Conservation (phyloP, 169 alveolate species). For the Plasmodium ovale region DNA sequence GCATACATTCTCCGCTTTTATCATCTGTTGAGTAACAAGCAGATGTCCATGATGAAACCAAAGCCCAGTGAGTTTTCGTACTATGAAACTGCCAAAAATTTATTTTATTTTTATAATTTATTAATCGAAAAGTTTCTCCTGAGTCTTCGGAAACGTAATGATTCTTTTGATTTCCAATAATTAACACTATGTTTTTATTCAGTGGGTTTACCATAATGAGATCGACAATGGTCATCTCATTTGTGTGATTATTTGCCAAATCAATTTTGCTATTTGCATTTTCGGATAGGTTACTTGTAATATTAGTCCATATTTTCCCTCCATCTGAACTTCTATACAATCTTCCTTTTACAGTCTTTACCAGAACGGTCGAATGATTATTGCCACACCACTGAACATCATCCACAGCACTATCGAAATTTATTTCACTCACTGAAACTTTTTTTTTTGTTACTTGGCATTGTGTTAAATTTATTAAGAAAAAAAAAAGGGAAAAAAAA, state of each 20-base stretch:
- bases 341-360: constrained; percentile 88
- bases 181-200: constrained; percentile 85
- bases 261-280: constrained; percentile 44
- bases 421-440: constrained; percentile 90
- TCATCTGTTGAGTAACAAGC: constrained; percentile 84
- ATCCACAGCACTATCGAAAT: constrained; percentile 89
- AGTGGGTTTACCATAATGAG: constrained; percentile 85
- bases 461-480: constrained; percentile 32
- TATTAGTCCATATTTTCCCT: constrained; percentile 90
- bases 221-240: constrained; percentile 78
- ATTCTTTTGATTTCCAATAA: constrained; percentile 84
- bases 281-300: constrained; percentile 82
- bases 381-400: constrained; percentile 90
- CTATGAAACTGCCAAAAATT: constrained; percentile 90
- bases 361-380: constrained; percentile 86
- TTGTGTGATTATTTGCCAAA: constrained; percentile 7
- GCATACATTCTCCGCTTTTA: constrained; percentile 89
- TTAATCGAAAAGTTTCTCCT: constrained; percentile 84
- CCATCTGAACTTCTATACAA: constrained; percentile 87
- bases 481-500: constrained; percentile 38
- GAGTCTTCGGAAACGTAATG: constrained; percentile 84
- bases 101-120: constrained; percentile 84
- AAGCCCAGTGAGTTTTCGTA: constrained; percentile 86
- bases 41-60: constrained; percentile 90
- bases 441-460: constrained; percentile 82